Base-by-base conservation (phyloP, 345 rosid species). In the Populus ilicifolia region DNA sequence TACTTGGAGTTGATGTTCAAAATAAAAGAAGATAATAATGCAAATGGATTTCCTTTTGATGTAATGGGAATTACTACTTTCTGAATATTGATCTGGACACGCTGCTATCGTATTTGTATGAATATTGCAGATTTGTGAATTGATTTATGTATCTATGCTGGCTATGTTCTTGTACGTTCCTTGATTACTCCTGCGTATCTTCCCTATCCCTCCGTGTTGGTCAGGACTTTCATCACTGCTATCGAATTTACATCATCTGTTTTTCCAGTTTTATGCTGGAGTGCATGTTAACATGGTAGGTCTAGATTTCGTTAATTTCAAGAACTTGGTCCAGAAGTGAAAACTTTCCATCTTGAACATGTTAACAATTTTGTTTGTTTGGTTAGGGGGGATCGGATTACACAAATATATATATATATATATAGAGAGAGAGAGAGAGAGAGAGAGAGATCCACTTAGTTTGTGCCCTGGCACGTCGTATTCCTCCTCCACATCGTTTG, bases 1-100 rank as follows among this genome's bases (percentile, higher is more conserved):
- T 39, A 50, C 54, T 59, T 54, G 79, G 78, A 38, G 54, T 54
- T 69, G 67, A 29, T 76, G 54, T 27, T 54, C 41, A 23, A 29
- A 43, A 39, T 68, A 76, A 54, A 38, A 52, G 39, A 50, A 67
- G n/a, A 67, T 23, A 41, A 59, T 69, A 43, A 30, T 54, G 54
- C 18, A 61, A 43, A 33, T 13, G 36, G 30, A 27, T 30, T 41
- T 69, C n/a, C 59, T 6, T 11, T 39, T 25, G 36, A 41, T 63
- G 61, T n/a, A 41, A 63, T 18, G 65, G 77, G 25, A 63, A n/a
- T 30, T 25, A 5, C 18, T 62, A 18, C 8, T 30, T 30, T 65
- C 12, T 10, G 52, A 2, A 38, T 43, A 61, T 76, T 41, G 43
- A 38, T 68, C 44, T 63, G n/a, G 36, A 25, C 29, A 10, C 27